These are phyloP conservation scores for Neurospora cerealis DNA, from an alignment of 495 filamentous ascomycete genomes.

Conservation along the genomic window DNA sequence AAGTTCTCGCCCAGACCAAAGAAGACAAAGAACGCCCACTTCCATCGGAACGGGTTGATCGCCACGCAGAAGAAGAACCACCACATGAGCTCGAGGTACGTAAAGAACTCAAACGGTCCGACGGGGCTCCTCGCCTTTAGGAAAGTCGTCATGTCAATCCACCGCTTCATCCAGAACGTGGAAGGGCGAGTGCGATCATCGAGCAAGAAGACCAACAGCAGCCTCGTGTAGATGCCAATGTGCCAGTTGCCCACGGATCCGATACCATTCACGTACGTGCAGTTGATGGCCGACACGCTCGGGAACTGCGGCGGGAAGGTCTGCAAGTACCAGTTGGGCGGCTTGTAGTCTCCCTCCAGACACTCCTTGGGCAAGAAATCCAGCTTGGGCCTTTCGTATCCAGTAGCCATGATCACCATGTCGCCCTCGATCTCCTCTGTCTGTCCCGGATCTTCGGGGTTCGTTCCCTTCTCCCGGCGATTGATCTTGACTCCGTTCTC, in stretches of 20 bases:
- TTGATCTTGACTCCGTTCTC: slow-evolving; percentile 60
- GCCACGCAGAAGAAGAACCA: slow-evolving; percentile 74
- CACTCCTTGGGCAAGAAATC: slow-evolving; percentile 59
- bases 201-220: slow-evolving; percentile 76
- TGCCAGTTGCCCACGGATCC: slow-evolving; percentile 79
- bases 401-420: slow-evolving; percentile 76
- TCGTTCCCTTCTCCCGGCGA: slow-evolving; percentile 58
- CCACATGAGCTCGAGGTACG: slow-evolving; percentile 72
- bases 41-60: slow-evolving; percentile 82
- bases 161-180: slow-evolving; percentile 66
- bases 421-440: slow-evolving; percentile 56
- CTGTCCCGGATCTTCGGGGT: slow-evolving; percentile 59
- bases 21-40: slow-evolving; percentile 69
- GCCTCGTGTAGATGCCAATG: slow-evolving; percentile 78
- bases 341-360: slow-evolving; percentile 60
- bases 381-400: slow-evolving; percentile 63
- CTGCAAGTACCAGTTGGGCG: slow-evolving; percentile 83
- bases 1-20: slow-evolving; percentile 60
- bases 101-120: slow-evolving; percentile 77
- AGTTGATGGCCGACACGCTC: slow-evolving; percentile 69
- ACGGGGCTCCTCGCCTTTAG: slow-evolving; percentile 61
- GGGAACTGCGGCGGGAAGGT: slow-evolving; percentile 62
- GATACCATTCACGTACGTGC: slow-evolving; percentile 72
- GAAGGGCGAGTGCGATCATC: slow-evolving; percentile 66
- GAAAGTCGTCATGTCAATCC: slow-evolving; percentile 76